A percentile compares a stretch with the other conserved stretches of the same genome.
Conservation (phyloP, 768 basidiomycete species). For the Pulveroboletus frians region DNA sequence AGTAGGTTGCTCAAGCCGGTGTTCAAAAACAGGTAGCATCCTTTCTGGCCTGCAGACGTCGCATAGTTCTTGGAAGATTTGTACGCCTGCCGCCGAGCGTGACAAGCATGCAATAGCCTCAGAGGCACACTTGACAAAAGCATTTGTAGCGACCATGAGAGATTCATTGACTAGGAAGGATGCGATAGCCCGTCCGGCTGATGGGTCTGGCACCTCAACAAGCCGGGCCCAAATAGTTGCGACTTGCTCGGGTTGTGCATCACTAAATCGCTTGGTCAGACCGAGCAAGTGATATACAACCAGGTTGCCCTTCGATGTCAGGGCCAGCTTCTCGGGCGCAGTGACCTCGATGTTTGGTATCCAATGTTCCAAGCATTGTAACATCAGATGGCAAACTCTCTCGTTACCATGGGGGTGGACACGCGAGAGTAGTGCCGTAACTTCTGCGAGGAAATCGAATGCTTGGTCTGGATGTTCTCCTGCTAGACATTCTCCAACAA, state of each 20-base stretch:
- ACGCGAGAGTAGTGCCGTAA: conserved; percentile 68
- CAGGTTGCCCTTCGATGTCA: conserved; percentile 46
- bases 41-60: conserved; percentile 77
- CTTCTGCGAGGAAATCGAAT: conserved; percentile 59
- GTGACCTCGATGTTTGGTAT: conserved; percentile 58
- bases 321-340: conserved; percentile 40
- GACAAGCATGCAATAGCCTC: conserved; percentile 82
- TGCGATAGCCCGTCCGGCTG: conserved; percentile 74
- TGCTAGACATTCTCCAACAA: conserved; percentile 74
- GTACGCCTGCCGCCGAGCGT: conserved; percentile 63
- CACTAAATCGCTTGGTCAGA: conserved; percentile 71
- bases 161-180: conserved; percentile 86
- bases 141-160: conserved; percentile 71
- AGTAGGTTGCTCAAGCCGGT: conserved; percentile 55
- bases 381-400: conserved; percentile 51
- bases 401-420: conserved; percentile 47
- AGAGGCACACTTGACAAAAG: conserved; percentile 74
- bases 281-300: conserved; percentile 78
- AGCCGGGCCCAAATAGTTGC: conserved; percentile 73
- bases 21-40: conserved; percentile 76
- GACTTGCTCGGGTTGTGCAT: conserved; percentile 75
- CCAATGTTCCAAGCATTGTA: conserved; percentile 85
- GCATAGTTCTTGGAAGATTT: conserved; percentile 80
- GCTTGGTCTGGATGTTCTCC: conserved; percentile 68
- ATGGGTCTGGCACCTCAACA: conserved; percentile 63